Conservation (phyloP, 2,329 filamentous ascomycete species). For the Arthrobotrys pseudoclavata region DNA sequence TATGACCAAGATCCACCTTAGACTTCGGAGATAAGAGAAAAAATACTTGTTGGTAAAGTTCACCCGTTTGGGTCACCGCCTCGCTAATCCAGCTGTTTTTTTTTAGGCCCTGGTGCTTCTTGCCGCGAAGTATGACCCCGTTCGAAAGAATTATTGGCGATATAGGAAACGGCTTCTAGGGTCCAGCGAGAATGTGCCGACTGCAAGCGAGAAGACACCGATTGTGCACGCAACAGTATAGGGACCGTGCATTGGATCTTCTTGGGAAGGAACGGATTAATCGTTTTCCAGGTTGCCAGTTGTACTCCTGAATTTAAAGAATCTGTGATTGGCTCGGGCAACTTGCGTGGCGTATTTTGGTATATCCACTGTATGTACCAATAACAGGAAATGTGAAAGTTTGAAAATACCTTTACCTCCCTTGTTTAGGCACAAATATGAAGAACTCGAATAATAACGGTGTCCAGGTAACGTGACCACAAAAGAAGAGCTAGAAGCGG, state of each 20-base stretch:
- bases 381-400: background rate
- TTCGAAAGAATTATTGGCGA: constrained; percentile 92
- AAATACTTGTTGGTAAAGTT: constrained; percentile 68
- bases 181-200: constrained; percentile 19
- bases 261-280: background rate
- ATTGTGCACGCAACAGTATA: constrained; percentile 40
- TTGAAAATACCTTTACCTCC: constrained; percentile 15
- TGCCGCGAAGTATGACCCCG: constrained; percentile 88
- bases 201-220: constrained; percentile 23
- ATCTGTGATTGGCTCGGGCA: background rate
- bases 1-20: background rate
- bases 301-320: background rate
- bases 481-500: constrained; percentile 1
- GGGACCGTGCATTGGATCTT: background rate
- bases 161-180: constrained; percentile 74
- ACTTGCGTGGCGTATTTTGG: background rate
- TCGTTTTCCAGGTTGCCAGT: constrained; percentile 8
- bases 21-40: constrained; percentile 69
- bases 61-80: constrained; percentile 62
- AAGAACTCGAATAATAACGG: constrained; percentile 10
- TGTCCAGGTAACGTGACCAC: constrained; percentile 9
- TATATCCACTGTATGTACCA: background rate
- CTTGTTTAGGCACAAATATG: constrained; percentile 9
- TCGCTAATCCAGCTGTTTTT: constrained; percentile 18
- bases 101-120: constrained; percentile 76